phyloP scores from a whole-genome alignment of 305 asterid species.

The Fraxinus baroniana region DNA sequence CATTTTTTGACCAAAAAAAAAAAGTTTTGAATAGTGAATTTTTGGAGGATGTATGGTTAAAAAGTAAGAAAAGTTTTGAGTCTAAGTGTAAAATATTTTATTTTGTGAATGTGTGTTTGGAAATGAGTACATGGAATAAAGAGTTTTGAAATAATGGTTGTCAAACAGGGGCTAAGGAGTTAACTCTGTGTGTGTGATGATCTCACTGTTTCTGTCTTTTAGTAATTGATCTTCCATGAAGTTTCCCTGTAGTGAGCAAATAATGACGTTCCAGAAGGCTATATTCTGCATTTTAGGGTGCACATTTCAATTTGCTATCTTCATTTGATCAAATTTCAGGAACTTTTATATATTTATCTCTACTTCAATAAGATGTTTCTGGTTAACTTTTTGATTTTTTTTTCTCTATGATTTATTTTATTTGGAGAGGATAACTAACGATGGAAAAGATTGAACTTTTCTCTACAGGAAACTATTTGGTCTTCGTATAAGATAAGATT shows the following conservation, averaged over 20 bases:
- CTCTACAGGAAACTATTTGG: background rate
- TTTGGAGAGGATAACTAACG: background rate
- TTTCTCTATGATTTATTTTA: background rate
- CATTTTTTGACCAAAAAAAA: background rate
- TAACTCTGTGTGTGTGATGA: background rate
- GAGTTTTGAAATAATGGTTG: background rate
- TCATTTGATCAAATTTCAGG: background rate
- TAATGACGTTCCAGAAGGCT: background rate
- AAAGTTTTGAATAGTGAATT: background rate
- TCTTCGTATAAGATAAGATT: background rate
- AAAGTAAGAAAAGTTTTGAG: background rate
- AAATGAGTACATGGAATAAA: background rate
- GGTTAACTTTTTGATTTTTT: background rate
- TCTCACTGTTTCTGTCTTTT: background rate
- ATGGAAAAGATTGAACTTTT: background rate
- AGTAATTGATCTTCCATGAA: background rate
- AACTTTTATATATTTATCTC: background rate
- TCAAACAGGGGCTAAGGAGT: background rate
- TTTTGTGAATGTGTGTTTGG: background rate
- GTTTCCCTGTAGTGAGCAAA: background rate
- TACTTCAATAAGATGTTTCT: background rate
- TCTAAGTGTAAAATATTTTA: background rate
- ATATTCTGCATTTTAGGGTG: background rate
- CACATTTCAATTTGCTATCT: background rate
- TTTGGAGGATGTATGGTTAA: background rate